phyloP scores from a whole-genome alignment of 306 rosid genomes.

The Fragaria ananassa region DNA sequence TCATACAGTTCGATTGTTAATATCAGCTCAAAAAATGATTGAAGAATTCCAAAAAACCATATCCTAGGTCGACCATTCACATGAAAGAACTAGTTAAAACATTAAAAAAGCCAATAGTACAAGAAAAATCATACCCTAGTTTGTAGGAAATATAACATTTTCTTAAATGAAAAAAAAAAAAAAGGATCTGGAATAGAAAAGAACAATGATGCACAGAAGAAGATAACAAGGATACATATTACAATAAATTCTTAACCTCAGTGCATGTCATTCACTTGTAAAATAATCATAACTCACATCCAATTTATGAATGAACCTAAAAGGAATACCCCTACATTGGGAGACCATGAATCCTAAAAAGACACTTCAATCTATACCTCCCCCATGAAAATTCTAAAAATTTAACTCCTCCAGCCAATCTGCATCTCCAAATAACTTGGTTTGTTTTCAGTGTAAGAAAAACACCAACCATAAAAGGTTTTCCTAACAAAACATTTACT shows the following conservation, averaged over 20 bases:
- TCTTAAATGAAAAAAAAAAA: background rate
- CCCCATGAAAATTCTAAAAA: background rate
- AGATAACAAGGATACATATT: background rate
- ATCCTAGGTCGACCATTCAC: background rate
- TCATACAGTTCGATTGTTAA: conserved; percentile 18
- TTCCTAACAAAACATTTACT: background rate
- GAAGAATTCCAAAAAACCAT: background rate
- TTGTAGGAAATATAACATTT: background rate
- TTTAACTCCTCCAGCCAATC: background rate
- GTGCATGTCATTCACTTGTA: background rate
- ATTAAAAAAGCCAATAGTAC: background rate
- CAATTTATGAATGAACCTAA: too few relatives aligned
- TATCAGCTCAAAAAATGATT: background rate
- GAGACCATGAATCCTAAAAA: background rate
- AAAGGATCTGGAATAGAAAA: background rate
- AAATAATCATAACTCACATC: background rate
- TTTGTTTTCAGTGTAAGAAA: background rate
- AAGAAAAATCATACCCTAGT: background rate
- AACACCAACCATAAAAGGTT: background rate
- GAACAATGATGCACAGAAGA: background rate
- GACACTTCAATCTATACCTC: background rate
- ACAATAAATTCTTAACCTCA: background rate
- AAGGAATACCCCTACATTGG: background rate
- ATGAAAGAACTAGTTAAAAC: background rate
- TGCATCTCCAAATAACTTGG: background rate